phyloP scores from a whole-genome alignment of 129 eudicot genomes.

The Silybum marianum region DNA sequence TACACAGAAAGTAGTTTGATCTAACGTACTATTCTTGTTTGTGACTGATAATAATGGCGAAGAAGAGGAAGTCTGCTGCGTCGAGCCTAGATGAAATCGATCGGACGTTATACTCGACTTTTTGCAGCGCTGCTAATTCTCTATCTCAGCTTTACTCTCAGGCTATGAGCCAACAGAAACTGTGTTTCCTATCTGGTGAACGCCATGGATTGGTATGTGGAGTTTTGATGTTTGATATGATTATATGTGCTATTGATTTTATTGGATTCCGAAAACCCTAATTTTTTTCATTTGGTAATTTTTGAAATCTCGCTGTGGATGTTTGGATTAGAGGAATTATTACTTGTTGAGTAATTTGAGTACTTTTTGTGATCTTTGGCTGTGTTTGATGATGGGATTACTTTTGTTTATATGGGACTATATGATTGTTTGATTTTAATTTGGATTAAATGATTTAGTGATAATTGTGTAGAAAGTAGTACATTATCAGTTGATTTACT shows the following conservation, averaged over 20 bases:
- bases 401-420: not conserved
- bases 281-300: not conserved
- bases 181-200: conserved; percentile 65
- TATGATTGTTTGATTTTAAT: not conserved
- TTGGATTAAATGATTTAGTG: not conserved
- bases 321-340: not conserved
- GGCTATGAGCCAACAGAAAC: conserved; percentile 50
- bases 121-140: conserved; percentile 63
- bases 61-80: conserved; percentile 59
- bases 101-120: conserved; percentile 57
- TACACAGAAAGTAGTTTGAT: not conserved
- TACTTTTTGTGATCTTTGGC: not conserved
- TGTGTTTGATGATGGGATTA: conserved; percentile 5
- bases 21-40: not conserved
- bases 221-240: not conserved
- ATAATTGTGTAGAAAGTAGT: not conserved
- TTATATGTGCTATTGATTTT: conserved; percentile 1
- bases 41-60: conserved; percentile 36
- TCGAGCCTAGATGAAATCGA: conserved; percentile 62
- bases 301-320: conserved; percentile 6
- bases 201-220: conserved; percentile 56
- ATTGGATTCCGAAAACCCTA: conserved; percentile 11
- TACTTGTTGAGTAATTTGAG: conserved; percentile 8
- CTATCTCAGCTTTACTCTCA: conserved; percentile 66
- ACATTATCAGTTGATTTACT: not conserved